Percentiles rank a stretch among this genome's conserved stretches.
These are phyloP conservation scores for Fusarium sp. DNA, from an alignment of 2,329 filamentous ascomycete species.

Conservation along the genomic window DNA sequence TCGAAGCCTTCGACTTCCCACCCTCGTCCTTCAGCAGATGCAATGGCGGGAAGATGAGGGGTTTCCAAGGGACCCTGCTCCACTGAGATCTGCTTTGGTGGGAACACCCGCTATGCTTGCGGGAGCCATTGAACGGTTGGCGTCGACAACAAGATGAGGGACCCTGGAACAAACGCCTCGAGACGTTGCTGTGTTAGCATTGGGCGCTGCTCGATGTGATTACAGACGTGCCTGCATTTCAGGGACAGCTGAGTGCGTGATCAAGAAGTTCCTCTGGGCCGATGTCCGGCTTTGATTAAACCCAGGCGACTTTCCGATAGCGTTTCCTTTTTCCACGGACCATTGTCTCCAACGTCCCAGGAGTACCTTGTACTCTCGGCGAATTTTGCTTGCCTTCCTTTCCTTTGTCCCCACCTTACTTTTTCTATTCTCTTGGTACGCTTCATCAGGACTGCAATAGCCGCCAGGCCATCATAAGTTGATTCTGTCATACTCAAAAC, in stretches of 20 bases:
- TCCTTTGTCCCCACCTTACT: conserved; percentile 20
- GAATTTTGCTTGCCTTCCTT: conserved; percentile 30
- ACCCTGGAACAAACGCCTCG: conserved; percentile 29
- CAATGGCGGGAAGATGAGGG: conserved; percentile 46
- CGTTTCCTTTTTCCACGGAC: conserved; percentile 27
- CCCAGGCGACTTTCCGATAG: conserved; percentile 21
- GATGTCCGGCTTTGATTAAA: conserved; percentile 22
- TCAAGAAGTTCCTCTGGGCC: conserved; percentile 15
- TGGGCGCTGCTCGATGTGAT: not conserved
- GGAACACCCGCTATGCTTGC: conserved; percentile 41
- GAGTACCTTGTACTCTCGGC: conserved; percentile 29
- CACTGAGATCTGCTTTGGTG: conserved; percentile 45
- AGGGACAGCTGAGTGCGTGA: conserved; percentile 10
- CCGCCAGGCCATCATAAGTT: conserved; percentile 3
- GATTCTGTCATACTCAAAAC: not conserved
- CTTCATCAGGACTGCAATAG: conserved; percentile 12
- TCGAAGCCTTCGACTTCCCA: conserved; percentile 44
- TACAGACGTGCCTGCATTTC: conserved; percentile 31
- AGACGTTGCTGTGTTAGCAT: conserved; percentile 6
- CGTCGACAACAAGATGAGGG: conserved; percentile 33
- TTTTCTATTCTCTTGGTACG: conserved; percentile 23
- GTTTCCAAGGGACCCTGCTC: conserved; percentile 42
- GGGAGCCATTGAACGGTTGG: conserved; percentile 45
- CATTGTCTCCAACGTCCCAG: conserved; percentile 12
- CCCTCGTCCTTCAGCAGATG: conserved; percentile 41